Base-by-base conservation (phyloP, 371 early-diverging fungal genomes). In the Mortierella sp. region DNA sequence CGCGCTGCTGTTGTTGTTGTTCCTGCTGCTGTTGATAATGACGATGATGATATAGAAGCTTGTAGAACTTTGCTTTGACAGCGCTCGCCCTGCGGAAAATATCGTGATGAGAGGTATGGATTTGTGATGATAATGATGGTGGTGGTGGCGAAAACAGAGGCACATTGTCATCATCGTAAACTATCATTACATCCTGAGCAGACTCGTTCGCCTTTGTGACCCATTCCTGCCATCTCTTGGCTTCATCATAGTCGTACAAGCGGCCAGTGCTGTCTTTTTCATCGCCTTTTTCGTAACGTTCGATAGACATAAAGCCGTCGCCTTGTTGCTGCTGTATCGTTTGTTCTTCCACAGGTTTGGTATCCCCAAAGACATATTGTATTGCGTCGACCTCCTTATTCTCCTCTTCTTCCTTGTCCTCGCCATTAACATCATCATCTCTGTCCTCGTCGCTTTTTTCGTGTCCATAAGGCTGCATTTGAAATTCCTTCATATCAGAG, bases 51-150 rank as follows among this genome's bases (percentile, higher is more conserved):
- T 54, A 49, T 21, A 67, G 26, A n/a, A 55, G 56, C 32, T 55
- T 54, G 39, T 67, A 67, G 34, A 60, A 50, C 28, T 60, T 67
- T 5, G 54, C 55, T 26, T 67, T 67, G 27, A 54, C 67, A n/a
- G 60, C 39, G 9, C 23, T 53, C 19, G 67, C 67, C 24, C 21
- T 46, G 8, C 50, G 32, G 60, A 8, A 60, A 55, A 1, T 43
- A 49, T 8, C 41, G 30, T 31, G 34, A 32, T 28, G 4, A 32
- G 23, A 3, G 14, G 6, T 6, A 31, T 11, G 8, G 32, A 17
- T 12, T 21, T 14, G 23, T 14, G 52, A 37, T 3, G 32, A 15
- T 34, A 34, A 27, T 23, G 52, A 32, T 32, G 52, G 32, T 9
- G 31, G 34, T 24, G 52, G 23, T 23, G 32, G 30, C 4, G 11